Evolutionary conservation across 306 rosid genomes (phyloP), one percentile per base, ranked within the genome.

Genomic region (Casuarina cunninghamiana): DNA sequence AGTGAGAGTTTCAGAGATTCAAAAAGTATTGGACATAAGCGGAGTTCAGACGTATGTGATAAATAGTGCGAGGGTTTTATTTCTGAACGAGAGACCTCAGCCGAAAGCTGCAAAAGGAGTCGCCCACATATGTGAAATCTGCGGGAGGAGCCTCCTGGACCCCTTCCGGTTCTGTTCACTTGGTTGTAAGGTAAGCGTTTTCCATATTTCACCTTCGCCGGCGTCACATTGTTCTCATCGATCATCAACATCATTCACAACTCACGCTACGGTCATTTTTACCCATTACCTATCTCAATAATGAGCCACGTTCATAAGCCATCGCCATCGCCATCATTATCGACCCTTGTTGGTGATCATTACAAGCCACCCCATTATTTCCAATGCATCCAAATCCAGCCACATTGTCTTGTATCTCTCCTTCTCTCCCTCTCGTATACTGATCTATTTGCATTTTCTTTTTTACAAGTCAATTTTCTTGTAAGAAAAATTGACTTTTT

Each of bases 31-130:
- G 88, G 89, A 92, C 61, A 94, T 92, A 19, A 83, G 90, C 78
- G 98, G 97, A 62, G 97, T 94, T 0, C 98, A 94, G 70, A 94
- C 98, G 0, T 94, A 94, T 81, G 98, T 94, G 80, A 94, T 94
- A 5, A 94, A 94, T 85, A 90, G 98, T 82, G 96, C 98, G 0
- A 82, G 96, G 83, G 98, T 94, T 17, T 7, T 94, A 87, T 94
- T 94, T 79, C 86, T 94, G 79, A 94, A 94, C 51, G 97, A 94
- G 87, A 89, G 98, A 86, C 98, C 98, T 71, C 98, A 92, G 62
- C 97, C 91, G 2, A 94, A 91, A 61, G 79, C 97, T 68, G 97
- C 89, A 41, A 92, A 92, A 83, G 91, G 90, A 19, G 97, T 87
- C 2, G 67, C 93, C 50, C 94, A 92, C 87, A 83, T 91, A 78